A percentile compares a stretch with the other conserved stretches of the same genome.
phyloP scores from a whole-genome alignment of 1,284 basidiomycete genomes.

The Psilocybe mexicana region DNA sequence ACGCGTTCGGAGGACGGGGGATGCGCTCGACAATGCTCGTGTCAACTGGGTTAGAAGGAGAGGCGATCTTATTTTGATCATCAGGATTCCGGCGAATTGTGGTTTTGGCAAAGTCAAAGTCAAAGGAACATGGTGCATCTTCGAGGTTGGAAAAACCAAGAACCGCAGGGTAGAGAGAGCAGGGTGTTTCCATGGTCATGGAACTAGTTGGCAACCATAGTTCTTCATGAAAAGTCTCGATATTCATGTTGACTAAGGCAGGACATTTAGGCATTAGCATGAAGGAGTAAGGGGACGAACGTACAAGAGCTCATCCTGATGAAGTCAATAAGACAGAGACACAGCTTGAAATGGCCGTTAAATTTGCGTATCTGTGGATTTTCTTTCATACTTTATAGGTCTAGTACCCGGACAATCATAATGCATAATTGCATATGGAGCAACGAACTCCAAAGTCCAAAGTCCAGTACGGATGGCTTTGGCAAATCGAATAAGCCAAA shows the following conservation, averaged over 20 bases:
- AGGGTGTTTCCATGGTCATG: too few relatives aligned
- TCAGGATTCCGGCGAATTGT: background rate
- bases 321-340: background rate
- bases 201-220: constrained; percentile 1
- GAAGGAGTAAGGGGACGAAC: background rate
- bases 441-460: too few relatives aligned
- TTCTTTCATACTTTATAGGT: too few relatives aligned
- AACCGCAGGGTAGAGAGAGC: too few relatives aligned
- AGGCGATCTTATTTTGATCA: background rate
- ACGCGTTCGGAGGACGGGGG: constrained; percentile 80
- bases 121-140: background rate
- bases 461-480: too few relatives aligned
- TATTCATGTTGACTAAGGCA: constrained; percentile 15
- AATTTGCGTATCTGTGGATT: too few relatives aligned
- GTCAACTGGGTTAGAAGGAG: background rate
- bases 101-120: background rate
- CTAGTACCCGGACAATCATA: too few relatives aligned
- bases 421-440: too few relatives aligned
- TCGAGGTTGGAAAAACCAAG: background rate
- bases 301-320: constrained; percentile 9
- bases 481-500: background rate
- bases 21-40: constrained; percentile 37
- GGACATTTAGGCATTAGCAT: background rate
- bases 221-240: too few relatives aligned
- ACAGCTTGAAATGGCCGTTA: too few relatives aligned